Percentiles rank a stretch among this genome's conserved stretches.
Evolutionary conservation across 1,284 basidiomycete species (phyloP).

Genomic region (Phylloporus gajari): DNA sequence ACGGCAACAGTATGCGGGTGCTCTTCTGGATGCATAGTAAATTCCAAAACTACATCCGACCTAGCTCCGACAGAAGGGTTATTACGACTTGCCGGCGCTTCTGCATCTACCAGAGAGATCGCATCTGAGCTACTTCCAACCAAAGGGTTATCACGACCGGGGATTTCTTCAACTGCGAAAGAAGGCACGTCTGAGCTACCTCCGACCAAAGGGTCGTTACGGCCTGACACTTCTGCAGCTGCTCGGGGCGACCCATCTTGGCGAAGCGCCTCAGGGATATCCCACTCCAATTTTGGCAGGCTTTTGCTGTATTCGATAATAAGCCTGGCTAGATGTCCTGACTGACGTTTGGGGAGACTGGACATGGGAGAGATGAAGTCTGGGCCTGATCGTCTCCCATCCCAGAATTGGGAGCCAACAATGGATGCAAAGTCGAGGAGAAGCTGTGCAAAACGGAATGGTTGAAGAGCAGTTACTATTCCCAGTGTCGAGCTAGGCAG

Average conservation of each 20-base stretch:
- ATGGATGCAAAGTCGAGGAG: constrained; percentile 27
- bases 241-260: not conserved
- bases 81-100: too few relatives aligned
- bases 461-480: constrained; percentile 18
- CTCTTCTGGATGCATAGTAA: not conserved
- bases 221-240: not conserved
- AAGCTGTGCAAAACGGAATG: constrained; percentile 24
- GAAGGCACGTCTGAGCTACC: too few relatives aligned
- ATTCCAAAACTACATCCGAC: too few relatives aligned
- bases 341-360: constrained; percentile 32
- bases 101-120: too few relatives aligned
- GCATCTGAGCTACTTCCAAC: too few relatives aligned
- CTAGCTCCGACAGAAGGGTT: not conserved
- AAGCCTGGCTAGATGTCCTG: constrained; percentile 29
- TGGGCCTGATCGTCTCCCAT: constrained; percentile 32
- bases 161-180: too few relatives aligned
- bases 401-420: constrained; percentile 29
- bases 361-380: constrained; percentile 33
- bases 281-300: constrained; percentile 12
- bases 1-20: constrained; percentile 21
- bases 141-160: too few relatives aligned
- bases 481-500: not conserved
- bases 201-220: too few relatives aligned
- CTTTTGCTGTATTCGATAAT: constrained; percentile 23
- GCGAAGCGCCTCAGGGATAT: not conserved